Base-by-base conservation (phyloP, 108 stramenopile genomes). In the Skeletonema potamos region DNA sequence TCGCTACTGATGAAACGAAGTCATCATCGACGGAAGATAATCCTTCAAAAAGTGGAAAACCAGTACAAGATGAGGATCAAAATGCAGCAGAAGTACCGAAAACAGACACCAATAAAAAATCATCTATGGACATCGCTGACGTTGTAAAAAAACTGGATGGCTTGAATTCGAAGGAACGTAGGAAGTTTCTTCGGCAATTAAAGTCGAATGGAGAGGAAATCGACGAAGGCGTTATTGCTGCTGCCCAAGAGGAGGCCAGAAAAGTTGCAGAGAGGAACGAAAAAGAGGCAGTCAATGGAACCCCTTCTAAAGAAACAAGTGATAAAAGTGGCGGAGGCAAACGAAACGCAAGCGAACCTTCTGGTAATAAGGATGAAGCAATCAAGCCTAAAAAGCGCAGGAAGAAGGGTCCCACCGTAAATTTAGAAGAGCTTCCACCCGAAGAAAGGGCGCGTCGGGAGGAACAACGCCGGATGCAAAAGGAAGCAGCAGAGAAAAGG, bases 371-470 rank as follows among this genome's bases (percentile, higher is more conserved):
- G n/a, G 43, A 72, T 32, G 46, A 62, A 36, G 26, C 51, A 64
- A 60, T 54, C 22, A 63, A 51, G n/a, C 74, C 83, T 13, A 77
- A 81, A 15, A 78, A 78, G 48, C 48, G 69, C 18, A 78, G 79
- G 32, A 70, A 64, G 44, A 61, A 66, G 37, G 39, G 37, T 24
- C 68, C 61, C 2, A 7, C 73, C n/a, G 64, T 68, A 2, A 77
- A 86, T 56, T 81, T 66, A 68, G 74, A 64, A 41, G 28, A 46
- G 26, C 67, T 94, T 15, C 48, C 89, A 8, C 87, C 89, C 15
- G 90, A 95, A 74, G 94, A 95, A 68, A 79, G 90, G 7, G 68
- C 84, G 30, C 70, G 94, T 20, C 78, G 94, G 3, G 88, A 92
- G 66, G 78, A 89, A 64, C 88, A 89, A 39, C 85, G 88, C 17